These are phyloP conservation scores for Samsoniella hepiali DNA, from an alignment of 2,329 filamentous ascomycete genomes.

Conservation along the genomic window DNA sequence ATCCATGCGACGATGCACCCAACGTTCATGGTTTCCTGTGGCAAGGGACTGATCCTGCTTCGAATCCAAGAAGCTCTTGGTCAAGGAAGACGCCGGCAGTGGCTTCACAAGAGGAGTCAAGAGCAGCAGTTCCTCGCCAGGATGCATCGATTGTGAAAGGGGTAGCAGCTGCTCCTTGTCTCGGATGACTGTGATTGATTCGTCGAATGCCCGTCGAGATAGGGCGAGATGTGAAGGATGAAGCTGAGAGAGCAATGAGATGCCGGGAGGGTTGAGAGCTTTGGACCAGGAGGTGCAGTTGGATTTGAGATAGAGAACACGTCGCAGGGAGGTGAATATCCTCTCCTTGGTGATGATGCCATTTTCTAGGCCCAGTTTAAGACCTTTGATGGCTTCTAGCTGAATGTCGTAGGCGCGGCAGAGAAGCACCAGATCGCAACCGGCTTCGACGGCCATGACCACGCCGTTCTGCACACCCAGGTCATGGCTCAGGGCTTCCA, in stretches of 20 bases:
- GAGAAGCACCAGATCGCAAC: constrained; percentile 85
- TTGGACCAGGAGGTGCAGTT: constrained; percentile 87
- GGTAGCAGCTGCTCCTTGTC: constrained; percentile 85
- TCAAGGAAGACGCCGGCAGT: constrained; percentile 82
- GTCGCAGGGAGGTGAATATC: constrained; percentile 73
- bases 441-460: constrained; percentile 95
- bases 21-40: constrained; percentile 50
- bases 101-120: constrained; percentile 89
- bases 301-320: constrained; percentile 77
- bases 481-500: constrained; percentile 93
- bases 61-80: constrained; percentile 63
- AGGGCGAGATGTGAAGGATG: constrained; percentile 79
- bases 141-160: constrained; percentile 74
- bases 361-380: constrained; percentile 87
- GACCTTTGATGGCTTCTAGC: constrained; percentile 83
- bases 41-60: constrained; percentile 37
- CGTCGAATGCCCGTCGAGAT: constrained; percentile 83
- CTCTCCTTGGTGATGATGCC: constrained; percentile 79
- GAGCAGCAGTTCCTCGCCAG: constrained; percentile 83
- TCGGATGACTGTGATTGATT: constrained; percentile 86
- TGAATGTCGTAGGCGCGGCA: constrained; percentile 87
- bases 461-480: constrained; percentile 96
- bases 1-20: constrained; percentile 54
- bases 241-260: constrained; percentile 71
- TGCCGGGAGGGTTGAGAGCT: constrained; percentile 81